A percentile compares a stretch with the other conserved stretches of the same genome.
These are phyloP conservation scores for Phoenix dactylifera DNA, from an alignment of 176 grass and related monocot genomes.

Conservation along the genomic window DNA sequence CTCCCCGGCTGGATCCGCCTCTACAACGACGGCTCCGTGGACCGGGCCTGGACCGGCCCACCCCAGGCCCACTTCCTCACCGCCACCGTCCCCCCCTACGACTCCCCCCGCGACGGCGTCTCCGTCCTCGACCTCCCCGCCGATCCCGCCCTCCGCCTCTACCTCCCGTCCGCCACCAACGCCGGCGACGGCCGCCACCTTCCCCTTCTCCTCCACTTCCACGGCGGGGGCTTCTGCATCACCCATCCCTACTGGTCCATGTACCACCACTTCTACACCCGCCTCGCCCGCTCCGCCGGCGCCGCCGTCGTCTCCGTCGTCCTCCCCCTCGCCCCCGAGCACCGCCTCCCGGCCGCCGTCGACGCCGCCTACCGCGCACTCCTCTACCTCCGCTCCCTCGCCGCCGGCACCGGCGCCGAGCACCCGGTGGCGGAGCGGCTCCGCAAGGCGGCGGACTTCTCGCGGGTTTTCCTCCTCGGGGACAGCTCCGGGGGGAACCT, in stretches of 20 bases:
- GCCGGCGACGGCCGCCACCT: no score
- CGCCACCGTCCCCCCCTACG: no score
- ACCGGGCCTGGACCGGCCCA: no score
- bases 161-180: no score
- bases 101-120: no score
- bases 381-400: constrained; percentile 28
- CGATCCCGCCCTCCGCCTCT: no score
- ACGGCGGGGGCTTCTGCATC: constrained; percentile 90
- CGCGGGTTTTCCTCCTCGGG: constrained; percentile 66
- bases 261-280: constrained; percentile 82
- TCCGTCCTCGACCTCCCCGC: no score
- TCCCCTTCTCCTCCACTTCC: constrained; percentile 36
- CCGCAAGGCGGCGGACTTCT: constrained; percentile 36
- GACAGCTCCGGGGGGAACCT: constrained; percentile 92
- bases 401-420: no score
- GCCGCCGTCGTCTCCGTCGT: constrained; percentile 49
- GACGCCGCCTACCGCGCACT: constrained; percentile 40
- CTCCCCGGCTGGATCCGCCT: no score
- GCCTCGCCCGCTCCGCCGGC: constrained; percentile 36
- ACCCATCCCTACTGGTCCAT: constrained; percentile 53
- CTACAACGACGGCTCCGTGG: no score
- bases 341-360: constrained; percentile 48
- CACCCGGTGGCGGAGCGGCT: constrained; percentile 16
- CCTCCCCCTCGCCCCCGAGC: constrained; percentile 70
- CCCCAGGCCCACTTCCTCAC: no score